Conservation (phyloP, 164 flowering plant genomes). For the Vitis labrusca region DNA sequence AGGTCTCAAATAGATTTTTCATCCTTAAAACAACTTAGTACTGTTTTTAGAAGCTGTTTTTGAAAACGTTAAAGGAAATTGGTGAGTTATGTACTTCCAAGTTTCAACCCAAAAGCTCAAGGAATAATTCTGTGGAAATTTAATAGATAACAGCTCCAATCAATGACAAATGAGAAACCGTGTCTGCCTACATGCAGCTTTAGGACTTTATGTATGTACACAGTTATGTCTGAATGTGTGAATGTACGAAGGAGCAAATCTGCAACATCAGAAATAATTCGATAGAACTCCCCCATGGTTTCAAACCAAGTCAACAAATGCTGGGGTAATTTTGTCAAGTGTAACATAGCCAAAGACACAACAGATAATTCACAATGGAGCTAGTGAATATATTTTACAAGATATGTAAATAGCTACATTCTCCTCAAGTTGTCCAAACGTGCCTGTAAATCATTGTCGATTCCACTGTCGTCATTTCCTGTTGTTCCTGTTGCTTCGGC, state of each 20-base stretch:
- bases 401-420: slow-evolving; percentile 38
- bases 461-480: slow-evolving; percentile 56
- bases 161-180: background rate
- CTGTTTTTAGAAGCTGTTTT: too few relatives aligned
- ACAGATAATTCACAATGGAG: slow-evolving; percentile 4
- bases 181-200: background rate
- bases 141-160: background rate
- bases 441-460: slow-evolving; percentile 72
- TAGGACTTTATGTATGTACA: background rate
- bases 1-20: too few relatives aligned
- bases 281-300: background rate
- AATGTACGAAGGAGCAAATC: background rate
- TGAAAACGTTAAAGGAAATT: too few relatives aligned
- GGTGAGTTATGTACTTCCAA: too few relatives aligned
- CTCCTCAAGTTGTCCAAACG: slow-evolving; percentile 76
- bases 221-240: background rate
- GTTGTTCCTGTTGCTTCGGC: slow-evolving; percentile 41
- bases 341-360: slow-evolving; percentile 7
- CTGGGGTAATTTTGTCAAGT: slow-evolving; percentile 4
- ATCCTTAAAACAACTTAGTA: too few relatives aligned
- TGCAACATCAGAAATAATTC: background rate
- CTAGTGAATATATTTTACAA: slow-evolving; percentile 3
- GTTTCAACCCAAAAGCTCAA: too few relatives aligned
- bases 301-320: background rate
- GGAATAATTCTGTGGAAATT: background rate